phyloP scores from a whole-genome alignment of 1,284 basidiomycete genomes.

The Psilocybe mexicana region DNA sequence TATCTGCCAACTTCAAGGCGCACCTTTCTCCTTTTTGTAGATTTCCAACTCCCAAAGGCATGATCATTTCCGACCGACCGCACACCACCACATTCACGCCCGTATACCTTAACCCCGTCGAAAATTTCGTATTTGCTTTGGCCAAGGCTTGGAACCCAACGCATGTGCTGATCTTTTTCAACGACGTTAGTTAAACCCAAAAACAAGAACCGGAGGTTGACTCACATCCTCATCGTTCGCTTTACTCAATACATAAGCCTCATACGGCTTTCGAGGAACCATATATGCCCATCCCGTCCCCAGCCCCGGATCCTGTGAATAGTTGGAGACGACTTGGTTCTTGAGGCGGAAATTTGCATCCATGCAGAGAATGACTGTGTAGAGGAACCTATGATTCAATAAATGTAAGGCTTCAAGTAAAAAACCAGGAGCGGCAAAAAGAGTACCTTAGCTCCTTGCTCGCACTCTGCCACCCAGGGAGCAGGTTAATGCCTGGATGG shows the following conservation, averaged over 20 bases:
- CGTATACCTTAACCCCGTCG: no score
- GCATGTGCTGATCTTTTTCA: no score
- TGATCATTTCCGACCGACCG: no score
- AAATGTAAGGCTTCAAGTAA: not conserved
- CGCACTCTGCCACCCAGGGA: slow-evolving; percentile 21
- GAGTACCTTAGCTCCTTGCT: slow-evolving; percentile 4
- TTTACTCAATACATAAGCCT: slow-evolving; percentile 8
- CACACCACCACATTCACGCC: no score
- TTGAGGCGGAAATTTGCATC: slow-evolving; percentile 3
- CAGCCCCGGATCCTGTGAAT: slow-evolving; percentile 14
- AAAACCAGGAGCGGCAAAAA: not conserved
- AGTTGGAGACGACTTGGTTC: slow-evolving; percentile 17
- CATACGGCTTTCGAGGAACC: slow-evolving; percentile 7
- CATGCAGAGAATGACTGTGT: slow-evolving; percentile 5
- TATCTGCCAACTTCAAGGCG: no score
- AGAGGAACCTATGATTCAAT: not conserved
- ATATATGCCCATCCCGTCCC: slow-evolving; percentile 14
- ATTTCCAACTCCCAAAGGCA: no score
- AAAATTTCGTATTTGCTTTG: no score
- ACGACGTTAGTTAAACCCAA: no score
- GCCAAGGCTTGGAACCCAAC: no score
- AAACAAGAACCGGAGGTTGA: no score
- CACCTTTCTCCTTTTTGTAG: no score
- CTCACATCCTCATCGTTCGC: slow-evolving; percentile 11
- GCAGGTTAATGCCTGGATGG: slow-evolving; percentile 28